Evolutionary conservation across 2,329 filamentous ascomycete genomes (phyloP), one percentile per base, ranked within the genome.

Genomic region (Fusarium sp.): DNA sequence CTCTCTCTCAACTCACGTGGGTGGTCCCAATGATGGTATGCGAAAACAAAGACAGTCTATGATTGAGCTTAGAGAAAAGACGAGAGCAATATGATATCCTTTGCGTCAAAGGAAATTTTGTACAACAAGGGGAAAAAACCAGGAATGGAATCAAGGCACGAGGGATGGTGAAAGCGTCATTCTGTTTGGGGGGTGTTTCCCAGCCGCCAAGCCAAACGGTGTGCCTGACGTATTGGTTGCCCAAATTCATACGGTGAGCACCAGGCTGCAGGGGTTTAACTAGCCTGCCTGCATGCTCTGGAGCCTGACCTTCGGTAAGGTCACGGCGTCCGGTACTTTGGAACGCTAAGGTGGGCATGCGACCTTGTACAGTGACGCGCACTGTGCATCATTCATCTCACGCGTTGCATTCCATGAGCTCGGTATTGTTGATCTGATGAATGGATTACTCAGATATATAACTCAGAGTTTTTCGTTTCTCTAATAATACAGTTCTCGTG

Each of bases 161-260:
- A 66, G 57, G 66, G 58, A 64, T 50, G 67, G 70, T 50, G 67
- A 67, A 68, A 74, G 70, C 67, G 72, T 74, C 74, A 71, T 72
- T 74, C 60, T 31, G 29, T 31, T 66, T 74, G 56, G 69, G 62
- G 69, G 35, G n/a, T n/a, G n/a, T n/a, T 11, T 45, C 24, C 31
- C 63, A 56, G 35, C 37, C 42, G 29, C 18, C 37, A 62, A 40
- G 29, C 27, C 47, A 60, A 40, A 38, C 56, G 57, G 59, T 42
- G 65, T 64, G 59, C 50, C 69, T 74, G 72, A 75, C 69, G 72
- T 74, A 71, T 5, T 3, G 27, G 27, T 27, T 5, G 22, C 66
- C 22, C 37, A 31, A 22, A 56, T 63, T 74, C 71, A 40, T 74
- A 74, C 71, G 62, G 71, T 63, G 58, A 50, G 52, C 22, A 5